Evolutionary conservation across 2,329 filamentous ascomycete species (phyloP), one percentile per base, ranked within the genome.

Genomic region (Pseudovirgaria hyperparasitica): DNA sequence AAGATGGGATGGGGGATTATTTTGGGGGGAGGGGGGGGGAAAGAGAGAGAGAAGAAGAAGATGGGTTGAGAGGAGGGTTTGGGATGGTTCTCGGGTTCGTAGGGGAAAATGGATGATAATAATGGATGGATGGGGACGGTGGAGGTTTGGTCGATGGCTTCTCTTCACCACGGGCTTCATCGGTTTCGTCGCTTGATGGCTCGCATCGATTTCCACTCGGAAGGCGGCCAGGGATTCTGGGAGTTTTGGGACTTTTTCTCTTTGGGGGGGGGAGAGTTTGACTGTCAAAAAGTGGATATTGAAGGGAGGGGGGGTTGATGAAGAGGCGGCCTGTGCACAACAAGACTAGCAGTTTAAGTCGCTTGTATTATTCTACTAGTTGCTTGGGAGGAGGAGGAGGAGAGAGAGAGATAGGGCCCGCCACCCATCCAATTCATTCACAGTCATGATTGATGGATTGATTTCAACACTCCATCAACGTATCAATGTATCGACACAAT

Each of bases 21-120:
- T n/a, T 20, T 20, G 19, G 37, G 27, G 23, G 27, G 27, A 37
- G 30, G 30, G 17, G 34, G 34, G 32, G 37, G 29, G 36, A 36
- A 23, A 19, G 26, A 26, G 24, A 25, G 25, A 25, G 29, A 28
- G 21, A 16, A 26, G 22, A 27, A 16, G 26, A 10, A 16, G 28
- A 32, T 40, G 39, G 49, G 46, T 49, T 50, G 48, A 44, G 48
- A 32, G 33, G 39, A 38, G 39, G 40, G 41, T 32, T 37, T 38
- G 31, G 36, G 23, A 36, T 34, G 19, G 21, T 30, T 13, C 11
- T n/a, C 22, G 38, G 28, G 35, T 45, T 39, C 30, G 47, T 46
- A 40, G 46, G 11, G 25, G 9, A 4, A 10, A 16, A 16, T 13
- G 36, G 13, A 40, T 29, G 38, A 41, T 34, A 41, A 43, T n/a